These are phyloP conservation scores for Rhodotorula toruloides DNA, from an alignment of 768 basidiomycete genomes.

Conservation along the genomic window DNA sequence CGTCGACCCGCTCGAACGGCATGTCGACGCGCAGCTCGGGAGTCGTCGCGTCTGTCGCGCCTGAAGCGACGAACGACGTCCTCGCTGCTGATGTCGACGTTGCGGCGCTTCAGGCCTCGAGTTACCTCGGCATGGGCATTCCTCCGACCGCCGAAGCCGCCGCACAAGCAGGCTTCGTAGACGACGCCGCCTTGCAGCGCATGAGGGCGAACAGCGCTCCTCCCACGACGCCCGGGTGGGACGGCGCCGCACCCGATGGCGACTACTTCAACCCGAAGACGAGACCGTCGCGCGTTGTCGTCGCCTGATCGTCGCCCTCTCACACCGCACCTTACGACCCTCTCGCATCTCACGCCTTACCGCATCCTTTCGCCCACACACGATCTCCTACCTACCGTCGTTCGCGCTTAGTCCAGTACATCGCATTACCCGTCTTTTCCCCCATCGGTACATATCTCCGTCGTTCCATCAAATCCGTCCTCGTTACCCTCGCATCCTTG, in stretches of 20 bases:
- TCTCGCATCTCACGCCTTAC: too few species aligned
- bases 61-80: not conserved
- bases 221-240: conserved; percentile 8
- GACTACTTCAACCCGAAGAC: conserved; percentile 4
- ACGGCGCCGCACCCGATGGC: not conserved
- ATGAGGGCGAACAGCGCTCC: not conserved
- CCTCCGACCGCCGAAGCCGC: not conserved
- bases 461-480: too few species aligned
- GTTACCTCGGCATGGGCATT: not conserved
- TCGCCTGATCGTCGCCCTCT: too few species aligned
- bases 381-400: too few species aligned
- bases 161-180: not conserved
- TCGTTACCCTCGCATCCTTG: too few species aligned
- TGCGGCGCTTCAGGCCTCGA: not conserved
- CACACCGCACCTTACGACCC: too few species aligned
- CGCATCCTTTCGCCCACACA: too few species aligned
- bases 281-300: too few species aligned
- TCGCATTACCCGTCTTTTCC: too few species aligned
- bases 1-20: not conserved
- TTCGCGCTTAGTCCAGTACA: too few species aligned
- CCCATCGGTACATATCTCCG: too few species aligned
- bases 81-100: not conserved
- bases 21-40: not conserved
- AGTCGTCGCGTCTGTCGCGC: not conserved
- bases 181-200: not conserved